Evolutionary conservation across 129 eudicot genomes (phyloP).

Genomic region (Mikania micrantha): DNA sequence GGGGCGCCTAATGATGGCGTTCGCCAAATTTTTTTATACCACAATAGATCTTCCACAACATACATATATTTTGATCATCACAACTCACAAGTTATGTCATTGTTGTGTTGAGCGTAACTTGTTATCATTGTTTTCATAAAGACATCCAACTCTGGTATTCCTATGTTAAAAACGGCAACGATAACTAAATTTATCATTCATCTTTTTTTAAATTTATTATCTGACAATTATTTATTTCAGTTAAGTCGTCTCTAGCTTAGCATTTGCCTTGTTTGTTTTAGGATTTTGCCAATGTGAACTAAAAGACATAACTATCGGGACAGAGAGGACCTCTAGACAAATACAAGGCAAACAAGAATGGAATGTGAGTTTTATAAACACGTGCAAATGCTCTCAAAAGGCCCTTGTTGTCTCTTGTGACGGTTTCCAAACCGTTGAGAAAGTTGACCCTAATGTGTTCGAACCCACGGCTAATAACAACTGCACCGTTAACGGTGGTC

Average conservation of each 20-base stretch:
- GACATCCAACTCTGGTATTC: background rate
- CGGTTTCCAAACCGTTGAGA: conserved; percentile 27
- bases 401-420: conserved; percentile 25
- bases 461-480: conserved; percentile 12
- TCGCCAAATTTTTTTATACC: no score
- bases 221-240: no score
- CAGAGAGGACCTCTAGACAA: conserved; percentile 17
- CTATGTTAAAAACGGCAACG: background rate
- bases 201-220: background rate
- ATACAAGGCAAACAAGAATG: conserved; percentile 34
- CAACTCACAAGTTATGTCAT: no score
- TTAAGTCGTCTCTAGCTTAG: background rate
- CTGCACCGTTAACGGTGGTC: conserved; percentile 26
- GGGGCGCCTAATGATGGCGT: no score
- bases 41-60: no score
- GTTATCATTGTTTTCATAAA: background rate
- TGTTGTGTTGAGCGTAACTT: background rate
- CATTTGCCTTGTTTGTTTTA: background rate
- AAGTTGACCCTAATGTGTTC: conserved; percentile 24
- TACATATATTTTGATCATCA: no score
- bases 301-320: conserved; percentile 28
- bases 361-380: conserved; percentile 30
- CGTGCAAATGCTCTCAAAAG: conserved; percentile 28
- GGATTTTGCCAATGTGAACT: conserved; percentile 25
- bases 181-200: background rate